Evolutionary conservation across 768 basidiomycete species (phyloP), one percentile per base, ranked within the genome.

Genomic region (Trametes coccinea): DNA sequence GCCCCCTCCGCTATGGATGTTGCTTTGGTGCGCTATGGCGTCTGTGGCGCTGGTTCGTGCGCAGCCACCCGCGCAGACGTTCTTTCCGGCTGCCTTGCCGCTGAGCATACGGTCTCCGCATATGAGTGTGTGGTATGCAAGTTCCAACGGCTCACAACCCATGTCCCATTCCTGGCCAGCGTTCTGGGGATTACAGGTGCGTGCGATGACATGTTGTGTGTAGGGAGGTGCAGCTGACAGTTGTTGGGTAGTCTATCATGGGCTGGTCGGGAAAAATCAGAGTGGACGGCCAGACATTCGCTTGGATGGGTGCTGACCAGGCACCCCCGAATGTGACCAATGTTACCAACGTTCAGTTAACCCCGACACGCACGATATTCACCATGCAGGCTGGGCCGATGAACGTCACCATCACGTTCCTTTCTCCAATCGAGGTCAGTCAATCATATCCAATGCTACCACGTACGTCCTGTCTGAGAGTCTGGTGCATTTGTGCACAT

Each of bases 341-440:
- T 46, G 52, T 73, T 45, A 68, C 63, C 4, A 46, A 60, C 56
- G 62, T 62, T 1, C 61, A 67, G 34, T 64, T 78, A 58, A 77
- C 78, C 0, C 72, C 78, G 1, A 78, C 78, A 0, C 69, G 70
- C 11, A 73, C 74, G 51, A 69, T 70, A 9, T 72, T 75, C 60
- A 67, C 62, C 2, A 63, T 77, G 52, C 60, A 63, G 44, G 76
- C 76, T 7, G 78, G 76, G 16, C 64, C 69, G 1, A 74, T 79
- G 59, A 68, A 74, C 41, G 53, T 78, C 53, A 77, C 69, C 14
- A 70, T 75, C 39, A 76, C 73, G 2, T 79, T 76, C 62, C 65
- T 78, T 11, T 76, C 72, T 40, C 78, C 78, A 1, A 73, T 79
- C 27, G 76, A 76, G 70, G 76, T 76, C 49, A 17, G 67, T 6